Evolutionary conservation across 176 grass and related monocot genomes (phyloP), one percentile per base, ranked within the genome.

Genomic region (Triticum timopheevii): DNA sequence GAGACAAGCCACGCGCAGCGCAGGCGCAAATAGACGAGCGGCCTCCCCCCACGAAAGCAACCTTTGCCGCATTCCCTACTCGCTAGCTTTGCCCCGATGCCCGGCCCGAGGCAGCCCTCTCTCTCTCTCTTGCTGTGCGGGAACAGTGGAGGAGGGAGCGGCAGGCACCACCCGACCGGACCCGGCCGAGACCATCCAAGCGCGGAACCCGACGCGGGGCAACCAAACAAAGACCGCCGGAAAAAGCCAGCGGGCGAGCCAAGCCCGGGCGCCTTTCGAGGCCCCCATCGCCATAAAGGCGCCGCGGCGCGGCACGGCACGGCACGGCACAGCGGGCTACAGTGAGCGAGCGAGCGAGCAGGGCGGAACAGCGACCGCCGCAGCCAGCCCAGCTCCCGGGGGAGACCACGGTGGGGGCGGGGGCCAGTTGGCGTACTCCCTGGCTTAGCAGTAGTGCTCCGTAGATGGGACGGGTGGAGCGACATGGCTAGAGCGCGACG

Each of bases 121-220:
- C 50, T 19, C 5, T 52, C 49, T 17, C 50, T 19, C 0, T 17
- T 42, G 58, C 85, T 71, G 67, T 71, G 54, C 50, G 78, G 73
- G 88, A 89, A 73, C 87, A 85, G 76, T 70, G 45, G 45, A 40
- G 36, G 39, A 9, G 35, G 72, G 73, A 69, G 5, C 47, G 47
- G 47, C 47, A 16, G 47, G 0, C 47, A 50, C 15, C 16, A 54
- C 16, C 50, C 50, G 50, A 54, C 50, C 50, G 50, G 50, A 54
- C 50, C 50, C 49, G 49, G 49, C 1, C 49, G 49, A 44, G 25
- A 9, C 2, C 40, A 4, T 61, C 42, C 72, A 3, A 27, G 58
- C 20, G 58, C 58, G 22, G 58, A 61, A 23, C 52, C 20, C 59
- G 59, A 77, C 25, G 27, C 74, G 27, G 74, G 9, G 73, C 44